Percentiles rank a stretch among this genome's conserved stretches.
These are phyloP conservation scores for Globisporangium cederbergense DNA, from an alignment of 352 stramenopile genomes.

Conservation along the genomic window DNA sequence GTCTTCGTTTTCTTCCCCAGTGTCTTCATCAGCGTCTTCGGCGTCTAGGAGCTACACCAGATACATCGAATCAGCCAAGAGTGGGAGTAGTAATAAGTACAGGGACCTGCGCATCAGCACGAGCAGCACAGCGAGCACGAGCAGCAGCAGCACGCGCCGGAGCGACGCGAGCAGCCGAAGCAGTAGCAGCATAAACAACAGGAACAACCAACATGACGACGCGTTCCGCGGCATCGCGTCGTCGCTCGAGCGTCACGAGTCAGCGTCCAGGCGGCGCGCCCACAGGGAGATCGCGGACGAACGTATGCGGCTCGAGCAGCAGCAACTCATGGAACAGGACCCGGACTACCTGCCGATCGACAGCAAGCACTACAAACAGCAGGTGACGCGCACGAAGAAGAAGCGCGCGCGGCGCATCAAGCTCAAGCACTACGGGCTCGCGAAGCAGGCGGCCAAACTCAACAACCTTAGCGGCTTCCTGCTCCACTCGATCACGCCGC, in stretches of 20 bases:
- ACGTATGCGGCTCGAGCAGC: background rate
- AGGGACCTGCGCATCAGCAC: conserved; percentile 15
- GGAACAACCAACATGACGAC: conserved; percentile 1
- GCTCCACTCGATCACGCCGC: conserved; percentile 57
- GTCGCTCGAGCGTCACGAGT: conserved; percentile 19
- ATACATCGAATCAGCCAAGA: conserved; percentile 15
- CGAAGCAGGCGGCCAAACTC: conserved; percentile 22
- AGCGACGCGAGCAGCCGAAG: conserved; percentile 9
- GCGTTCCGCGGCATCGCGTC: conserved; percentile 10
- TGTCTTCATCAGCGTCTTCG: background rate
- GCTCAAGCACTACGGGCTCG: conserved; percentile 21
- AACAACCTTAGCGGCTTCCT: conserved; percentile 56
- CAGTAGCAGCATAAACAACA: background rate
- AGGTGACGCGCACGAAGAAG: conserved; percentile 16
- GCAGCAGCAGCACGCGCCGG: conserved; percentile 17
- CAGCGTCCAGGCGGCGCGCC: conserved; percentile 12
- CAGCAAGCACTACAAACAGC: conserved; percentile 16
- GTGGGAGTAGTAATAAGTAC: background rate
- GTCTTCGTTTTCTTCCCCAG: background rate
- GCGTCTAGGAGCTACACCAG: conserved; percentile 5
- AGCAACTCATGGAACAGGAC: conserved; percentile 11
- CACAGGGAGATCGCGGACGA: conserved; percentile 3
- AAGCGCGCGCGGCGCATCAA: conserved; percentile 17
- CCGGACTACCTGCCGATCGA: conserved; percentile 23
- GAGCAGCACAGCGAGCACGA: conserved; percentile 18